Evolutionary conservation across 148 eudicot genomes (phyloP).

Genomic region (Polygonum aviculare): DNA sequence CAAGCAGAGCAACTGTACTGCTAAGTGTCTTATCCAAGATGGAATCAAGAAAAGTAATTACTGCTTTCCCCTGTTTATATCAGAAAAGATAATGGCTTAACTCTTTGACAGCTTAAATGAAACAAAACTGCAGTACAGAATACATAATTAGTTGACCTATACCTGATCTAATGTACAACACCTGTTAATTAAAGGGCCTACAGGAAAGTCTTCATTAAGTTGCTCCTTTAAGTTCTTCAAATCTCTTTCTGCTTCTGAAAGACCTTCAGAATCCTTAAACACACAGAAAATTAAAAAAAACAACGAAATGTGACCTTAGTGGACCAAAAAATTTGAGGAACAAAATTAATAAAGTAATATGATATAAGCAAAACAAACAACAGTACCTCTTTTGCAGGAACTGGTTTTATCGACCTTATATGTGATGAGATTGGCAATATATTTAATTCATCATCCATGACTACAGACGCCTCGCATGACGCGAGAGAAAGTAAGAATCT

Average conservation of each 20-base stretch:
- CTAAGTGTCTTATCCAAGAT: conserved; percentile 83
- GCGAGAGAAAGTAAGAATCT: conserved; percentile 85
- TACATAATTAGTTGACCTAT: neutral
- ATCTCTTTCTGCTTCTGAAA: conserved; percentile 66
- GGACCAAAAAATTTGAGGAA: no score
- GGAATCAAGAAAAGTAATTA: conserved; percentile 85
- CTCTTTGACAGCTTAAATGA: neutral
- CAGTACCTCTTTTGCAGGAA: conserved; percentile 67
- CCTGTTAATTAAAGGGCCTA: conserved; percentile 76
- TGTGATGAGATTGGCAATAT: conserved; percentile 91
- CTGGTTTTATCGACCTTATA: conserved; percentile 58
- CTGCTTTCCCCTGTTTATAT: conserved; percentile 70
- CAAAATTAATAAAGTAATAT: no score
- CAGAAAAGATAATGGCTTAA: neutral
- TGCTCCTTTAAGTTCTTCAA: conserved; percentile 75
- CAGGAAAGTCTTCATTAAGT: conserved; percentile 76
- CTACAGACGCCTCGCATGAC: conserved; percentile 79
- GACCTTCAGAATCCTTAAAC: conserved; percentile 76
- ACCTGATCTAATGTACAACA: conserved; percentile 97
- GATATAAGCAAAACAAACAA: neutral
- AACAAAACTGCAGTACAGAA: neutral
- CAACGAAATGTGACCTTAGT: neutral
- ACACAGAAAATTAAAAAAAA: neutral
- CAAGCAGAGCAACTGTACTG: conserved; percentile 86
- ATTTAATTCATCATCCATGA: conserved; percentile 93